Conservation (phyloP, 179 eudicot genomes). For the Camellia oleifera region DNA sequence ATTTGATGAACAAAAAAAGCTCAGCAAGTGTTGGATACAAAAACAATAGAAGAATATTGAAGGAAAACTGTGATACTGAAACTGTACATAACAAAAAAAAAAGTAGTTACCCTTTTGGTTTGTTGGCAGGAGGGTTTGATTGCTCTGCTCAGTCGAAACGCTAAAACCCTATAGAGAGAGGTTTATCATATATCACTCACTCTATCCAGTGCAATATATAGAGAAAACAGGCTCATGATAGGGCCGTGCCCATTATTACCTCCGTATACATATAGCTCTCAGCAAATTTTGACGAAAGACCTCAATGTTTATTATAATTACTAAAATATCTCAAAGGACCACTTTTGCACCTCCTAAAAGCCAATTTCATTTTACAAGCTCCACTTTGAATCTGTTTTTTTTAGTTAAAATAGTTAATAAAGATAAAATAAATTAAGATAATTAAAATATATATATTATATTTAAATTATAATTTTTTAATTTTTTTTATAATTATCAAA, state of each 20-base stretch:
- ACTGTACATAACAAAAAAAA: background rate
- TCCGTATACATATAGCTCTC: background rate
- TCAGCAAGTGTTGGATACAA: background rate
- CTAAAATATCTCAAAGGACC: background rate
- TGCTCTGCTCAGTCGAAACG: background rate
- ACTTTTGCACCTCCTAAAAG: background rate
- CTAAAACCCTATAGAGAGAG: conserved; percentile 19
- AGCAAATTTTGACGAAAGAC: background rate
- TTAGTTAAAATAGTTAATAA: no score
- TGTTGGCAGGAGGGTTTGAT: background rate
- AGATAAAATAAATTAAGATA: no score
- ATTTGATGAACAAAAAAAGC: background rate
- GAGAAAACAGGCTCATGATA: background rate
- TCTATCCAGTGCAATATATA: background rate
- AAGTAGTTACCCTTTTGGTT: background rate
- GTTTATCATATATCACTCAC: conserved; percentile 3
- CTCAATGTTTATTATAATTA: background rate
- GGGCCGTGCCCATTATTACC: background rate
- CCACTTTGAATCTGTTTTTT: no score
- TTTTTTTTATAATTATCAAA: no score
- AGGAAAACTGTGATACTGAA: background rate
- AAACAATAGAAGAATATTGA: background rate
- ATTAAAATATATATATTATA: no score
- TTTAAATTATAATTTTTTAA: no score
- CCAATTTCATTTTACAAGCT: no score